Conservation (phyloP, 2,329 filamentous ascomycete species). For the Ilyonectria robusta region DNA sequence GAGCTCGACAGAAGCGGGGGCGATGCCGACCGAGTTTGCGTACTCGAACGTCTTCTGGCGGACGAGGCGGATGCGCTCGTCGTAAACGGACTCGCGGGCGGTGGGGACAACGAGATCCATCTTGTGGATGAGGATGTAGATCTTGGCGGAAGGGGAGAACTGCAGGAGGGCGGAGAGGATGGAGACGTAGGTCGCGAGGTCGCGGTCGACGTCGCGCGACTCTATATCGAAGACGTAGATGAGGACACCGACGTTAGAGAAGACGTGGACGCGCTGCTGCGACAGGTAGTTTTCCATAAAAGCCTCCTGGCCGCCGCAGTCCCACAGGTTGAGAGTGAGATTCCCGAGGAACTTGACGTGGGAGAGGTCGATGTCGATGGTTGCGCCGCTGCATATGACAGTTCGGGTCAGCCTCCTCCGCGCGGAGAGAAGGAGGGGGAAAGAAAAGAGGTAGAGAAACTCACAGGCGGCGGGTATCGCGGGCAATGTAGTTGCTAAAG, state of each 20-base stretch:
- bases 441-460: conserved; percentile 40
- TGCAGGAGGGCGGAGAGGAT: conserved; percentile 92
- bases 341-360: conserved; percentile 99
- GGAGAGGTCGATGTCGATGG: conserved; percentile 97
- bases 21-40: conserved; percentile 54
- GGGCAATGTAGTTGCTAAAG: conserved; percentile 98
- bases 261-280: conserved; percentile 95
- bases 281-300: conserved; percentile 99
- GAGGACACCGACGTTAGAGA: conserved; percentile 94
- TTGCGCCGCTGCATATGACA: conserved; percentile 75
- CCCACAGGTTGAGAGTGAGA: conserved; percentile 97
- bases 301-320: conserved; percentile 97
- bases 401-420: not conserved
- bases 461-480: conserved; percentile 88
- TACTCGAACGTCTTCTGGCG: conserved; percentile 78
- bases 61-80: conserved; percentile 84
- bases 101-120: conserved; percentile 94
- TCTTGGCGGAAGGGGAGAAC: conserved; percentile 83
- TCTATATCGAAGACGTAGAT: conserved; percentile 99
- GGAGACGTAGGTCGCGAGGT: conserved; percentile 91
- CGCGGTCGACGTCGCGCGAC: conserved; percentile 92
- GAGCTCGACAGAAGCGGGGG: conserved; percentile 69
- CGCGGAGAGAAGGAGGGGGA: not conserved
- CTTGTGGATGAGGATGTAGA: conserved; percentile 98
- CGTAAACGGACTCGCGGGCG: conserved; percentile 85